A percentile compares a stretch with the other conserved stretches of the same genome.
phyloP scores from a whole-genome alignment of 1,284 basidiomycete genomes.

The Moesziomyces sp. region DNA sequence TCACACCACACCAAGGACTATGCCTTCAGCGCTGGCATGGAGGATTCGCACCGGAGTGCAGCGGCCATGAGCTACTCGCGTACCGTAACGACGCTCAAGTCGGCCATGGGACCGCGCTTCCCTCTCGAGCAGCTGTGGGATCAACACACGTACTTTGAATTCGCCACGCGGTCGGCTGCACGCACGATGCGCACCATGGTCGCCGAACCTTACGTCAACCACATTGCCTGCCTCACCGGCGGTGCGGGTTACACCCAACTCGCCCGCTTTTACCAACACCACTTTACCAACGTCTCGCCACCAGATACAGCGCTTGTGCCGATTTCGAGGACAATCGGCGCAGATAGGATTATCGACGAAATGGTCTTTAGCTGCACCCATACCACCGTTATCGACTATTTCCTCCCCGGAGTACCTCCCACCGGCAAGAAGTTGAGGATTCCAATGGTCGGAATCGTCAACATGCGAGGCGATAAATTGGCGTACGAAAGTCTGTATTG shows the following conservation, averaged over 20 bases:
- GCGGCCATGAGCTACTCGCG: constrained; percentile 33
- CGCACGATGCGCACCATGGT: constrained; percentile 44
- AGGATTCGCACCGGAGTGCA: constrained; percentile 18
- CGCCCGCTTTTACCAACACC: constrained; percentile 33
- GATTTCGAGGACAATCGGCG: constrained; percentile 25
- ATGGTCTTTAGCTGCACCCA: constrained; percentile 39
- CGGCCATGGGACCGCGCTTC: constrained; percentile 35
- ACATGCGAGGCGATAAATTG: constrained; percentile 38
- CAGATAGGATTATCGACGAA: constrained; percentile 39
- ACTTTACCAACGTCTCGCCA: constrained; percentile 29
- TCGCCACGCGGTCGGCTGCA: constrained; percentile 26
- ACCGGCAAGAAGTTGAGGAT: constrained; percentile 24
- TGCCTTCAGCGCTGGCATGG: constrained; percentile 7
- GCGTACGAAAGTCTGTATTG: constrained; percentile 41
- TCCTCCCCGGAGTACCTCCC: constrained; percentile 29
- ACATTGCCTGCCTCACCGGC: constrained; percentile 37
- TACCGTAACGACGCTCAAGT: constrained; percentile 21
- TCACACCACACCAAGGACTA: constrained; percentile 34
- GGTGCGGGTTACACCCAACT: constrained; percentile 25
- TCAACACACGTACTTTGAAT: constrained; percentile 40
- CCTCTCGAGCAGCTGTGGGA: constrained; percentile 42
- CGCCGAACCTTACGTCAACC: constrained; percentile 32
- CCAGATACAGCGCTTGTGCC: constrained; percentile 19
- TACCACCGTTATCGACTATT: constrained; percentile 37
- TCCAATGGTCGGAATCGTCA: constrained; percentile 42